Evolutionary conservation across 352 stramenopile genomes (phyloP), one percentile per base, ranked within the genome.

Genomic region (Globisporangium echinulatum): DNA sequence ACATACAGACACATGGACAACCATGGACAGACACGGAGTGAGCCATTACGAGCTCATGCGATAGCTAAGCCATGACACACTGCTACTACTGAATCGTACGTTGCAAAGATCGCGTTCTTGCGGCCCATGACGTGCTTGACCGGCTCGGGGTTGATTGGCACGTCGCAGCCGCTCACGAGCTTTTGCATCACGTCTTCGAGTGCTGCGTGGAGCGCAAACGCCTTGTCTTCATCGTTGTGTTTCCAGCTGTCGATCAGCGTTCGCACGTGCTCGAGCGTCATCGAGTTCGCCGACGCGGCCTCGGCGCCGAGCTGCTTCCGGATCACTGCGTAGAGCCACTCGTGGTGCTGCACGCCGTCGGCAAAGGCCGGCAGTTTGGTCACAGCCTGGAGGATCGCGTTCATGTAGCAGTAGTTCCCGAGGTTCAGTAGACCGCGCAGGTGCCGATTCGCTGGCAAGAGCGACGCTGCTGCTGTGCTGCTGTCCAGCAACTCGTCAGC

Each of bases 401-500:
- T 98, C 78, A 98, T 94, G 64, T 96, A 96, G 69, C 87, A 96
- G 58, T 88, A 93, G 61, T 96, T 93, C 56, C 96, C 96, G 14
- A 98, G 69, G 66, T 98, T 98, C 17, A 97, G 63, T 17, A 98
- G 72, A n/a, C 96, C 96, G 43, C 92, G 85, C n/a, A 66, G 70
- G 19, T 54, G 54, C 14, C 44, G 53, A 5, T 46, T 61, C 19
- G 52, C 37, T 37, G 54, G 60, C 48, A 57, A 9, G n/a, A 50
- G 8, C 7, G 40, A 25, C 4, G 36, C 14, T 25, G 50, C 13
- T 8, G 7, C 17, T 15, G 17, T 58, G 42, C 13, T 66, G 7
- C 7, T 54, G 8, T 48, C 43, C 25, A 33, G 25, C 25, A 33
- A 33, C 36, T 49, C 4, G 11, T 66, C 58, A 37, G 54, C 36